Base-by-base conservation (phyloP, 306 rosid genomes). In the Prunus kanzakura region DNA sequence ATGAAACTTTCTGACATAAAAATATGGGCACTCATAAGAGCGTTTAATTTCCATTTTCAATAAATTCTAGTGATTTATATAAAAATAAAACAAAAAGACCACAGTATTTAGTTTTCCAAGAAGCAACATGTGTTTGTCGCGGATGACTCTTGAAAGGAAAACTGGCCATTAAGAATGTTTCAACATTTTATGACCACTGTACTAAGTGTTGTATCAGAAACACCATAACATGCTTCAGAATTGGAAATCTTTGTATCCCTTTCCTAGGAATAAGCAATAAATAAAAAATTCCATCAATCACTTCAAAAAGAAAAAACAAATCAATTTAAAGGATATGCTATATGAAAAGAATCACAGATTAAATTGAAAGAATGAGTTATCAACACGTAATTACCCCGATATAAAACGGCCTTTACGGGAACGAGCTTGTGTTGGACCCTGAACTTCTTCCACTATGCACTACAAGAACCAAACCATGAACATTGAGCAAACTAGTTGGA, bases 361-460 rank as follows among this genome's bases (percentile, higher is more conserved):
- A 62, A 27, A 52, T 30, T 20, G 55, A 58, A 70, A 57, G 35
- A 22, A 29, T 45, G n/a, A 67, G 65, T 65, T 69, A 77, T 23
- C 13, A 23, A 22, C 58, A 73, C 43, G 65, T 32, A 69, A 67
- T 77, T 89, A 89, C 98, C 98, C 98, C 61, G 97, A 85, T 81
- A 94, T 90, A 79, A 94, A 94, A 66, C 97, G 96, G 35, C 85
- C 87, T 87, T 94, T 94, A 82, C 96, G 90, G 67, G 96, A 79
- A 69, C 97, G 96, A 79, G 96, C 96, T 82, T 87, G 93, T 63
- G 93, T 73, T 76, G 98, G 97, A 74, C 96, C 96, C 80, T 89
- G 97, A 81, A 87, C 93, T 88, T 94, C 98, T 88, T 94, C 98
- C 79, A 91, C 97, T 69, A 94, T 94, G 89, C 98, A 94, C 97